phyloP scores from a whole-genome alignment of 352 stramenopile genomes.

The Pythium phragmitis region DNA sequence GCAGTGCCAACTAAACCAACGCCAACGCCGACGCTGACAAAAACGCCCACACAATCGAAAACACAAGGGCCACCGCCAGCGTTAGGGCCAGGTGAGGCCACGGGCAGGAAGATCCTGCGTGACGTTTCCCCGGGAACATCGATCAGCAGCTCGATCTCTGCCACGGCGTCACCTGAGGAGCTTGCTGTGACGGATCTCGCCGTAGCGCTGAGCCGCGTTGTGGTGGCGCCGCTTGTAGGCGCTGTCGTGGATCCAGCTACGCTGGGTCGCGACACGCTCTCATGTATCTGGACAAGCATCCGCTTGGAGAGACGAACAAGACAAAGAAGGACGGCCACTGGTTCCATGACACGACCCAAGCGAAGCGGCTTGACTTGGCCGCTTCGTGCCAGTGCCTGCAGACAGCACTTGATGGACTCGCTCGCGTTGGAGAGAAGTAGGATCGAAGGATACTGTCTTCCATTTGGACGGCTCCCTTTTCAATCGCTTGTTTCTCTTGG shows the following conservation, averaged over 20 bases:
- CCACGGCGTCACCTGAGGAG: not conserved
- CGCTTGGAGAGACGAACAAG: not conserved
- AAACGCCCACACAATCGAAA: not conserved
- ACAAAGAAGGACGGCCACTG: constrained; percentile 3
- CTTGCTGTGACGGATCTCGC: not conserved
- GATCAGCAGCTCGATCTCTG: not conserved
- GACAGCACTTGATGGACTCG: constrained; percentile 3
- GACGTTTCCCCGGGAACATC: not conserved
- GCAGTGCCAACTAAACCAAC: not conserved
- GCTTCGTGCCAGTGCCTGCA: not conserved
- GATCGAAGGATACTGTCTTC: not conserved
- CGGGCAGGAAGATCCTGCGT: not conserved
- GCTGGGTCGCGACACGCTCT: not conserved
- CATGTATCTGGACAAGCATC: constrained; percentile 13
- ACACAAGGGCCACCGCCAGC: not conserved
- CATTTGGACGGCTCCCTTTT: not conserved
- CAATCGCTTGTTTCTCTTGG: not conserved
- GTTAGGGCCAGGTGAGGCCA: not conserved
- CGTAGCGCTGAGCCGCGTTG: constrained; percentile 1
- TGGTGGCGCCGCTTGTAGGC: constrained; percentile 14
- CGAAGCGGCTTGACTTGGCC: not conserved
- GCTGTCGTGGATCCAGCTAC: constrained; percentile 2
- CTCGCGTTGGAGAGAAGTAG: not conserved
- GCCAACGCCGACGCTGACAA: not conserved
- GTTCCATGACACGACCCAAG: constrained; percentile 10